Base-by-base conservation (phyloP, 352 stramenopile species). In the Phytophthora hibernalis region DNA sequence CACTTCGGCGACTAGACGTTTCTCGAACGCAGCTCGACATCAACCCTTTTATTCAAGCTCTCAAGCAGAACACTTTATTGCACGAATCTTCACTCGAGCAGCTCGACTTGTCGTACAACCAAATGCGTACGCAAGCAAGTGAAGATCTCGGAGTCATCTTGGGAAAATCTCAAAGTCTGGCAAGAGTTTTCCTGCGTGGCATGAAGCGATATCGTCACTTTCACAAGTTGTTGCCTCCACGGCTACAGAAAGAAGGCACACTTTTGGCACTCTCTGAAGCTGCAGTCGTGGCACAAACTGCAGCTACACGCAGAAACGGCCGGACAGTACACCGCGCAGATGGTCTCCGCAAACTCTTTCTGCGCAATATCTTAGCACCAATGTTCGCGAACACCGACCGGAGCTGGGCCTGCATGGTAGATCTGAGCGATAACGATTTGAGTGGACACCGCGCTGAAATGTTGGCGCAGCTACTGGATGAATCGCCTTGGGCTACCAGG, bases 401-500 rank as follows among this genome's bases (percentile, higher is more conserved):
- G 9, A 53, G 57, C 11, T 68, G 61, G 30, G 73, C 76, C 8
- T 83, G 80, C 18, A 68, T 79, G 57, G 54, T 93, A 2, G 83
- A 95, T 43, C 42, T 93, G 42, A 95, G 84, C n/a, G 86, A 93
- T 54, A 95, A 95, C 65, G 61, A 91, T 33, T 61, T 93, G 6
- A 79, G 76, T 35, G 76, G 84, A 4, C 45, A 73, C 30, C 80
- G 79, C 40, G 83, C 79, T 8, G 63, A 70, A 16, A 30, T 82
- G 3, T 49, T 94, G 1, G 82, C 86, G 2, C 68, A 87, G 26
- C 53, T 91, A 12, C 44, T 91, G 2, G 78, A 82, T 30, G 72
- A 71, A 12, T 74, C 82, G 1, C 82, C 80, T 2, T 74, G 70
- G 42, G 65, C 74, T 15, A 58, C 68, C 0, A 65, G 76, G 5